phyloP scores from a whole-genome alignment of 1,284 basidiomycete genomes.

The Ganoderma leucocontextum region DNA sequence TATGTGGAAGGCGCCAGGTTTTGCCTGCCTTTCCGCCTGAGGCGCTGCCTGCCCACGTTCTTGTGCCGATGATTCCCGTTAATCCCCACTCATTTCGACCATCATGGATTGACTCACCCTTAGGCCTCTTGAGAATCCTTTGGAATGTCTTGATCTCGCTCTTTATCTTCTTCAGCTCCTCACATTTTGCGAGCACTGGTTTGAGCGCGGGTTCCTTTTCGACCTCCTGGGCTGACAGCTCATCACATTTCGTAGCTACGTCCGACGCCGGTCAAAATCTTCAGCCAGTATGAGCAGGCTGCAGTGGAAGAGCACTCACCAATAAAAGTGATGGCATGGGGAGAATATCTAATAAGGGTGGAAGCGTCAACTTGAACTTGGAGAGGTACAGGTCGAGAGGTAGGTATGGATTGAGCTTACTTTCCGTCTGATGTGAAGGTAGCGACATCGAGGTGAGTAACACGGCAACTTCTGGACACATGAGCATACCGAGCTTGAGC shows the following conservation, averaged over 20 bases:
- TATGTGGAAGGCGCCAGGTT: too few relatives aligned
- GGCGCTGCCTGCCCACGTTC: not conserved
- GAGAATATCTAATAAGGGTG: not conserved
- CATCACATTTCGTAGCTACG: conserved; percentile 9
- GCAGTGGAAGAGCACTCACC: not conserved
- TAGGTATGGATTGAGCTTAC: not conserved
- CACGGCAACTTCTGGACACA: not conserved
- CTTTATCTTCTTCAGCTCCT: not conserved
- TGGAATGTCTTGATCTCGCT: not conserved
- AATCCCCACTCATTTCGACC: too few relatives aligned
- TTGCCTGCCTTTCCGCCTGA: too few relatives aligned
- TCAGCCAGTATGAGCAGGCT: not conserved
- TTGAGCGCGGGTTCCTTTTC: not conserved
- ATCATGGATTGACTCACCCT: not conserved
- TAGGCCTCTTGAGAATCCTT: not conserved
- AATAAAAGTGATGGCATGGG: conserved; percentile 5
- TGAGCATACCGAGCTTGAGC: conserved; percentile 2
- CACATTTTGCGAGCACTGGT: not conserved
- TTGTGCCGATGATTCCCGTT: not conserved
- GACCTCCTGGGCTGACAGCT: not conserved
- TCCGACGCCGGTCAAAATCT: not conserved
- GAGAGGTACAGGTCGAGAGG: too few relatives aligned
- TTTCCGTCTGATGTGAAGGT: not conserved
- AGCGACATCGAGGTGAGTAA: not conserved
- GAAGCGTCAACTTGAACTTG: not conserved